phyloP scores from a whole-genome alignment of 2,329 filamentous ascomycete genomes.

The Septoria linicola region DNA sequence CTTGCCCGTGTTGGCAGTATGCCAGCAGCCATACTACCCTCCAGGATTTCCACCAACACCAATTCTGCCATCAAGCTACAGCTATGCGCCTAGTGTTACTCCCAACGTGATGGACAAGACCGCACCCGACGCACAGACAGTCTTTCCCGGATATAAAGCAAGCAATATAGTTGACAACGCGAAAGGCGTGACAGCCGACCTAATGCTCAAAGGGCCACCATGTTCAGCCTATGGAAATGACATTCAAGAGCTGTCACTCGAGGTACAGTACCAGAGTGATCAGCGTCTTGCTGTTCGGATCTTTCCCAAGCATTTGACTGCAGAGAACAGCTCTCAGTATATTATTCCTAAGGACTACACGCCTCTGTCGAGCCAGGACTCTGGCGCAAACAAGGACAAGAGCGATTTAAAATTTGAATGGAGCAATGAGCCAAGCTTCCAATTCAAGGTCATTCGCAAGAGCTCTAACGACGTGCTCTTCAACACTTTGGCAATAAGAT shows the following conservation, averaged over 20 bases:
- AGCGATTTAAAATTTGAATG: conserved; percentile 36
- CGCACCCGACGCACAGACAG: conserved; percentile 30
- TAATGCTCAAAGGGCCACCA: conserved; percentile 29
- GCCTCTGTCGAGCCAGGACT: conserved; percentile 22
- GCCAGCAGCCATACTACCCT: conserved; percentile 32
- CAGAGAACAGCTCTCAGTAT: conserved; percentile 30
- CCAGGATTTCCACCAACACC: conserved; percentile 33
- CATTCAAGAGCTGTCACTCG: conserved; percentile 28
- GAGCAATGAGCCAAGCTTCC: conserved; percentile 36
- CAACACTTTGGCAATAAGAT: conserved; percentile 35
- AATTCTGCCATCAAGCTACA: conserved; percentile 26
- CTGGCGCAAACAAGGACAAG: conserved; percentile 17
- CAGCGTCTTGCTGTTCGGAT: conserved; percentile 33
- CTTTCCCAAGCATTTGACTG: conserved; percentile 29
- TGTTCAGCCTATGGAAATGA: conserved; percentile 36
- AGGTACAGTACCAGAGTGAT: conserved; percentile 32
- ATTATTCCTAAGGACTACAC: conserved; percentile 25
- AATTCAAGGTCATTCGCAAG: conserved; percentile 32
- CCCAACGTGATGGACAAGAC: conserved; percentile 30
- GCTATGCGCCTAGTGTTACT: conserved; percentile 32
- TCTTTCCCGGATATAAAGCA: conserved; percentile 34
- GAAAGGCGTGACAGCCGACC: conserved; percentile 30
- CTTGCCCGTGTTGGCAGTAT: conserved; percentile 16
- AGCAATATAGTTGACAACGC: conserved; percentile 25
- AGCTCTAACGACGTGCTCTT: conserved; percentile 33